These are phyloP conservation scores for Chrysosporium keratinophilum DNA, from an alignment of 2,329 filamentous ascomycete species.

Conservation along the genomic window DNA sequence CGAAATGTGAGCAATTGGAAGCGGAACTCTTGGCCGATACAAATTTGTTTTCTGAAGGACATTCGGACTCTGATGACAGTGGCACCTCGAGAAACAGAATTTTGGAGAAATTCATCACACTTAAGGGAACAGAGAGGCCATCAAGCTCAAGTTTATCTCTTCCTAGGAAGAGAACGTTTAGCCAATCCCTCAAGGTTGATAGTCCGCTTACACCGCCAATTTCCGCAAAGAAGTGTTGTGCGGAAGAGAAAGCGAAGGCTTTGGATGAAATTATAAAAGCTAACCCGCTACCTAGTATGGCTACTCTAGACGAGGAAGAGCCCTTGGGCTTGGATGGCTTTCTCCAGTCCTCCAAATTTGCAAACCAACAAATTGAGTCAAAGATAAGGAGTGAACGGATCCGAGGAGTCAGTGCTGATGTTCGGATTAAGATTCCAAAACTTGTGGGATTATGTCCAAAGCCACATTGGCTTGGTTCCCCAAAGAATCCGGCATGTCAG, in stretches of 20 bases:
- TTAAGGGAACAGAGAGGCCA: neutral
- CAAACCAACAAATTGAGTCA: conserved; percentile 24
- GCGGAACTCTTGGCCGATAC: conserved; percentile 23
- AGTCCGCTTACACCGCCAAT: conserved; percentile 37
- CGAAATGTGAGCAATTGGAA: conserved; percentile 28
- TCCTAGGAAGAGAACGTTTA: conserved; percentile 21
- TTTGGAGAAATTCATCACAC: neutral
- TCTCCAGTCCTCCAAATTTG: conserved; percentile 24
- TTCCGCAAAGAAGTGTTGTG: conserved; percentile 28
- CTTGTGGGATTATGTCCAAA: conserved; percentile 36
- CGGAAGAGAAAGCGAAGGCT: neutral
- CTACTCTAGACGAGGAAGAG: neutral
- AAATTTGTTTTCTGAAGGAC: neutral
- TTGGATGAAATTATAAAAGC: neutral
- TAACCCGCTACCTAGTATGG: neutral
- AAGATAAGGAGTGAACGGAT: conserved; percentile 38
- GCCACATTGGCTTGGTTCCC: conserved; percentile 38
- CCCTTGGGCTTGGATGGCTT: conserved; percentile 22
- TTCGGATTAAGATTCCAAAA: conserved; percentile 40
- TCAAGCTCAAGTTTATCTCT: neutral
- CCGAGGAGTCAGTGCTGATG: conserved; percentile 37
- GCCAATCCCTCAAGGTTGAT: conserved; percentile 34
- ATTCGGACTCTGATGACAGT: neutral
- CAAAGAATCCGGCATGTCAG: neutral
- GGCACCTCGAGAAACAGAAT: neutral